Evolutionary conservation across 495 filamentous ascomycete species (phyloP), one percentile per base, ranked within the genome.

Genomic region (Immersiella caudata): DNA sequence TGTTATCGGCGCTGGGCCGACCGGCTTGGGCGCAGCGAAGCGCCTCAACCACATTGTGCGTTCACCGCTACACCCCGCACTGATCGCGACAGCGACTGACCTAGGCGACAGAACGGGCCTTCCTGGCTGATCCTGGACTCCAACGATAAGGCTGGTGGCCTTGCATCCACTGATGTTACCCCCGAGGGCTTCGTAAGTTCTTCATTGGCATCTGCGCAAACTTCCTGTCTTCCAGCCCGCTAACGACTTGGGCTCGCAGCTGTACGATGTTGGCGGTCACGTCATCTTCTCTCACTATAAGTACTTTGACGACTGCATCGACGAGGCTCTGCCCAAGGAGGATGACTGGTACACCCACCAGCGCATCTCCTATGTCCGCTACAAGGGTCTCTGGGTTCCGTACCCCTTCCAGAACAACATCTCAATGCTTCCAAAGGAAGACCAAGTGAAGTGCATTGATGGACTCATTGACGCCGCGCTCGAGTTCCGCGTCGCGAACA

Each of bases 371-470:
- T 99, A 98, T 79, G 94, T 99, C 70, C 94, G 95, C 73, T 97
- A 93, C 90, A 93, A 97, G 88, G 82, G 84, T 64, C 84, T 91
- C 75, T 99, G 95, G 95, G 95, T 98, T 61, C 94, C 96, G 46
- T 99, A 99, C 81, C 95, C 95, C 69, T 97, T 98, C 88, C 95
- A 99, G 84, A 99, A 99, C 88, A 99, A 99, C 86, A 95, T 99
- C 78, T 95, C 94, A 73, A 94, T 97, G 92, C 81, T 99, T 71
- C 92, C 94, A 76, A 96, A 98, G 84, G 92, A 97, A 60, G 94
- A 99, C 73, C 93, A 98, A 80, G 93, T 97, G 63, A 89, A 87
- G 76, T 97, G 93, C 82, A 90, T 99, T 76, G 93, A 97, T 71
- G 94, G 95, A 70, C 89, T 99, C 86, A 97, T 99, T 68, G 95